Evolutionary conservation across 768 basidiomycete species (phyloP).

Genomic region (Pleurotus platypus): DNA sequence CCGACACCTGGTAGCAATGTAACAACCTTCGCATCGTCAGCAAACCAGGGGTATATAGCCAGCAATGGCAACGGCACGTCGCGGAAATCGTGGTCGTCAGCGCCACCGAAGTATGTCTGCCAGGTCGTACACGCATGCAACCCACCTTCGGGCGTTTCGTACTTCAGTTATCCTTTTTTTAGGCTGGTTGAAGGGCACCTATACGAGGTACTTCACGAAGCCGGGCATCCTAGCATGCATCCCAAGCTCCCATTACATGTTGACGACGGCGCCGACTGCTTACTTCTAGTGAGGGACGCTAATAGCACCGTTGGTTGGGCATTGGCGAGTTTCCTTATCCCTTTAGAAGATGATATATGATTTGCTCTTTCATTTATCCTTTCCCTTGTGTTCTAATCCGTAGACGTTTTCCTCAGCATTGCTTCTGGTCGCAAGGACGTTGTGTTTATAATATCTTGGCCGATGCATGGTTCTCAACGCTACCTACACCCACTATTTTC

Average conservation of each 20-base stretch:
- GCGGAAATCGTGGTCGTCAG: slow-evolving; percentile 31
- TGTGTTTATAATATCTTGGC: background rate
- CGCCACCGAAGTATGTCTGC: slow-evolving; percentile 61
- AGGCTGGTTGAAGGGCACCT: slow-evolving; percentile 57
- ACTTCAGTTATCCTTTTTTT: slow-evolving; percentile 78
- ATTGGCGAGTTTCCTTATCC: slow-evolving; percentile 76
- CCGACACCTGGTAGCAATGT: slow-evolving; percentile 9
- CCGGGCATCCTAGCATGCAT: slow-evolving; percentile 75
- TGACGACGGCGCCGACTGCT: slow-evolving; percentile 75
- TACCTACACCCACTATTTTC: background rate
- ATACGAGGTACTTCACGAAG: slow-evolving; percentile 69
- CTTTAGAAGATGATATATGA: slow-evolving; percentile 31
- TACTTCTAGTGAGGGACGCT: slow-evolving; percentile 64
- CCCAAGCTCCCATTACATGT: slow-evolving; percentile 72
- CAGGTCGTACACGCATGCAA: slow-evolving; percentile 65
- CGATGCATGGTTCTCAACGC: background rate
- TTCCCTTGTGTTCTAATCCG: background rate
- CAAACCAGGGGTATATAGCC: slow-evolving; percentile 13
- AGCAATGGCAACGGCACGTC: slow-evolving; percentile 26
- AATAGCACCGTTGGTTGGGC: slow-evolving; percentile 69
- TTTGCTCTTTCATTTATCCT: slow-evolving; percentile 9
- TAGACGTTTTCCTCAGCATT: too few species aligned
- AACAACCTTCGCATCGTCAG: background rate
- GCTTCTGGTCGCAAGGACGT: background rate
- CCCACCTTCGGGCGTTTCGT: slow-evolving; percentile 60